Evolutionary conservation across 2,329 filamentous ascomycete genomes (phyloP), one percentile per base, ranked within the genome.

Genomic region (Exophiala calicioides): DNA sequence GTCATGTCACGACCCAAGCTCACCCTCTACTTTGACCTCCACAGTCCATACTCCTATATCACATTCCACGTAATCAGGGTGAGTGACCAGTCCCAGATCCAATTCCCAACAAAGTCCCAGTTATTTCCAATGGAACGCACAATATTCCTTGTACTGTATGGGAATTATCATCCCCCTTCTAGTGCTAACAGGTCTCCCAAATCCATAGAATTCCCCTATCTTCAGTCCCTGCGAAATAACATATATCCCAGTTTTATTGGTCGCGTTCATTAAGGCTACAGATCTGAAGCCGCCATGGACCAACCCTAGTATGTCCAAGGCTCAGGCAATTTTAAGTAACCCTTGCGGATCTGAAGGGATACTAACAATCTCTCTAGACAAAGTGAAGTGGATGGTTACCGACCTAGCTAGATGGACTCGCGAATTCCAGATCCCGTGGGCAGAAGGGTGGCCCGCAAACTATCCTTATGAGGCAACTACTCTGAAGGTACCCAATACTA

Each of bases 201-300:
- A n/a, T n/a, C n/a, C n/a, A n/a, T n/a, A n/a, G 78, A 73, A 79
- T 53, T 79, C 77, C 10, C 68, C 76, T 1, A 66, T 73, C 4
- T 83, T 83, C 64, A 68, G 73, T 46, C 62, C 71, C 57, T 76
- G 75, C 62, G 71, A 81, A 3, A 66, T 81, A 27, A 76, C 66
- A n/a, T 82, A 79, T 58, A 63, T 80, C 7, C 81, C 81, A 4
- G 76, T 84, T 40, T 73, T 82, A 37, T 68, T 83, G 0, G 78
- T 78, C 3, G 80, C 79, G 0, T 62, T 83, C 42, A 80, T 84
- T 73, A 74, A 81, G 41, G 63, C 66, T 0, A 77, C 73, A 58
- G 71, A 69, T 13, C 81, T 81, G 55, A 72, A 59, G 2, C 62
- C 80, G 1, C 80, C 80, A 1, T 65, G 82, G 18, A 61, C 64